Evolutionary conservation across 345 rosid genomes (phyloP), one percentile per base, ranked within the genome.

Genomic region (Iberis pinnata): DNA sequence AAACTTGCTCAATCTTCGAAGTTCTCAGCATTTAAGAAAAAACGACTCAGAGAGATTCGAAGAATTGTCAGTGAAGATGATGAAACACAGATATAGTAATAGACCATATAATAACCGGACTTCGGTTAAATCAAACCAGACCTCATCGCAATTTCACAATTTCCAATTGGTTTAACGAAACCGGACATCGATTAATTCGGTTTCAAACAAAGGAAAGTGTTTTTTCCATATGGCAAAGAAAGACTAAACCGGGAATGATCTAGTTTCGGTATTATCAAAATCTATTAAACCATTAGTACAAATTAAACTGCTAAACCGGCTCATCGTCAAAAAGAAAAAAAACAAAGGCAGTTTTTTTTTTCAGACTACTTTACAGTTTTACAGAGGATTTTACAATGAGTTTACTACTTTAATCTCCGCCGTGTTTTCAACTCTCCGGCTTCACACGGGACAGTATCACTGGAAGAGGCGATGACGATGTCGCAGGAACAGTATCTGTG

Each of bases 361-460:
- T 45, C 15, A 51, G 56, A 77, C 86, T 80, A 47, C 70, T 76
- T 78, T 80, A 77, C 73, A 79, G 63, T 79, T 83, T 68, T 83
- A 81, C 95, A 89, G 56, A 60, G 2, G 20, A 57, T 58, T 72
- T 60, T 60, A 74, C 63, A 70, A 26, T 14, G 57, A 37, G 33
- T 59, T 71, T 45, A 53, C 18, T 19, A 44, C 52, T 40, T 25
- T 58, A 50, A 53, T n/a, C 60, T 49, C 18, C n/a, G 19, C 38
- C 24, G 35, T 61, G 53, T 40, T 49, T 22, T 71, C 69, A 82
- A 31, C 79, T 81, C 77, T 90, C 98, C 43, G 72, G 83, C 78
- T 87, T 90, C 66, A 80, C 80, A 4, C 87, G 88, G 37, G 73
- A 61, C 9, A 80, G 82, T 27, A 27, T 7, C 76, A 80, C n/a